Evolutionary conservation across 495 filamentous ascomycete species (phyloP).

Genomic region (Alectoria sarmentosa): DNA sequence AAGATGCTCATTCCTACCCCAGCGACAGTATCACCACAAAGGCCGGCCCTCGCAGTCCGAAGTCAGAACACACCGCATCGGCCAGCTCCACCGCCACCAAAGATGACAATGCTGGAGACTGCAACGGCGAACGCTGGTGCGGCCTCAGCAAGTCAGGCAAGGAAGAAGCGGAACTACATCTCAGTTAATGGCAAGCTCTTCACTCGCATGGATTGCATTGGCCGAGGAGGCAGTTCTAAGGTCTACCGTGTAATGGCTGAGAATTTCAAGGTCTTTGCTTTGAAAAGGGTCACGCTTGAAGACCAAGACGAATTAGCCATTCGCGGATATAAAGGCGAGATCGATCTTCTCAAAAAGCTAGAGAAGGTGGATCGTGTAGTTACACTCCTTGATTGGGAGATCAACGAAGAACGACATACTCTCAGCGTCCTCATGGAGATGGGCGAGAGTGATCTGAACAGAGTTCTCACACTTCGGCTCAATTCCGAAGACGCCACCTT

Average conservation of each 20-base stretch:
- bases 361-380: slow-evolving; percentile 83
- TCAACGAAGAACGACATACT: slow-evolving; percentile 80
- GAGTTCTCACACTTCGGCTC: slow-evolving; percentile 66
- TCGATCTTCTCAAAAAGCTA: slow-evolving; percentile 79
- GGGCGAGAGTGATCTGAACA: slow-evolving; percentile 90
- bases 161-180: slow-evolving; percentile 70
- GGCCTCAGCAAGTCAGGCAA: slow-evolving; percentile 57
- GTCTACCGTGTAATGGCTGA: slow-evolving; percentile 97
- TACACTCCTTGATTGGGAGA: slow-evolving; percentile 82
- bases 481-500: slow-evolving; percentile 68
- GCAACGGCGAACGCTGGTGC: slow-evolving; percentile 81
- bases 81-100: slow-evolving; percentile 79
- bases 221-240: slow-evolving; percentile 83
- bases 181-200: slow-evolving; percentile 88
- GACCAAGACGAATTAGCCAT: slow-evolving; percentile 79
- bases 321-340: slow-evolving; percentile 91
- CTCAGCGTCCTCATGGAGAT: slow-evolving; percentile 96
- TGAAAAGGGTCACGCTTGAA: slow-evolving; percentile 88
- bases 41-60: slow-evolving; percentile 61
- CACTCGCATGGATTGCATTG: slow-evolving; percentile 80
- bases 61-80: slow-evolving; percentile 79
- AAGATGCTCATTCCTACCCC: slow-evolving; percentile 41
- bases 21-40: slow-evolving; percentile 46
- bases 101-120: slow-evolving; percentile 91
- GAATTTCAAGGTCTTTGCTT: slow-evolving; percentile 85